These are phyloP conservation scores for Geotrichum bryndzae DNA, from an alignment of 1,139 yeast species.

Conservation along the genomic window DNA sequence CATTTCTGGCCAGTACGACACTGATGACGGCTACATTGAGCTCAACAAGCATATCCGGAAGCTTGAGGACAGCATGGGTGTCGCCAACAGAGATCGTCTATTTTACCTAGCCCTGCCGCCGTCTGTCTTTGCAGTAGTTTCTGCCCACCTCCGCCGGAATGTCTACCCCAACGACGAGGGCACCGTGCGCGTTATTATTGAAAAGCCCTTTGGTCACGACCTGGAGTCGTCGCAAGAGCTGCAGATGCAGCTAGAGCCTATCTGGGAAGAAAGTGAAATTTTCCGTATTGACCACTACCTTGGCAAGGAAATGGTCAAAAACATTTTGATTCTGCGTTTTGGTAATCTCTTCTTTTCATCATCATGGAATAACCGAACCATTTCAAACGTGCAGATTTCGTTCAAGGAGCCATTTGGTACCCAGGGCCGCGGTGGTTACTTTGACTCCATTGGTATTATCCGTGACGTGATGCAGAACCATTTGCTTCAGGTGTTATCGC, in stretches of 20 bases:
- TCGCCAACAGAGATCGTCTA: slow-evolving; percentile 48
- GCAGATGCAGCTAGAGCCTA: slow-evolving; percentile 71
- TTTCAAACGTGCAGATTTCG: slow-evolving; percentile 75
- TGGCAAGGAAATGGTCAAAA: slow-evolving; percentile 97
- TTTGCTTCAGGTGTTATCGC: slow-evolving; percentile 81
- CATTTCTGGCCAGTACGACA: slow-evolving; percentile 73
- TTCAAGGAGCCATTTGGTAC: slow-evolving; percentile 97
- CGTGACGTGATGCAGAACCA: slow-evolving; percentile 99
- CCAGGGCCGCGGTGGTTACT: slow-evolving; percentile 98
- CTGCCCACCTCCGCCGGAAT: slow-evolving; percentile 60
- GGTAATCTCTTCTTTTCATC: slow-evolving; percentile 82
- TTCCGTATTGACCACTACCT: slow-evolving; percentile 95
- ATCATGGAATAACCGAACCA: slow-evolving; percentile 77
- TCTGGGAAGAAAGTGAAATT: slow-evolving; percentile 85
- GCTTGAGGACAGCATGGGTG: slow-evolving; percentile 47
- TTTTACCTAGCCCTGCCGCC: slow-evolving; percentile 96
- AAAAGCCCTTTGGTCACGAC: slow-evolving; percentile 97
- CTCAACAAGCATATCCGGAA: slow-evolving; percentile 51
- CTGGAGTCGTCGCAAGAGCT: slow-evolving; percentile 68
- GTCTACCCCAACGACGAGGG: slow-evolving; percentile 62
- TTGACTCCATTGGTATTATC: slow-evolving; percentile 89
- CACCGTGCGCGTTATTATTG: slow-evolving; percentile 76
- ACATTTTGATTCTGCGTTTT: slow-evolving; percentile 78
- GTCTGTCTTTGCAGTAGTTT: slow-evolving; percentile 76
- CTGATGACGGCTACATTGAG: slow-evolving; percentile 60